Base-by-base conservation (phyloP, 2,329 filamentous ascomycete species). In the Fusarium nygamai region DNA sequence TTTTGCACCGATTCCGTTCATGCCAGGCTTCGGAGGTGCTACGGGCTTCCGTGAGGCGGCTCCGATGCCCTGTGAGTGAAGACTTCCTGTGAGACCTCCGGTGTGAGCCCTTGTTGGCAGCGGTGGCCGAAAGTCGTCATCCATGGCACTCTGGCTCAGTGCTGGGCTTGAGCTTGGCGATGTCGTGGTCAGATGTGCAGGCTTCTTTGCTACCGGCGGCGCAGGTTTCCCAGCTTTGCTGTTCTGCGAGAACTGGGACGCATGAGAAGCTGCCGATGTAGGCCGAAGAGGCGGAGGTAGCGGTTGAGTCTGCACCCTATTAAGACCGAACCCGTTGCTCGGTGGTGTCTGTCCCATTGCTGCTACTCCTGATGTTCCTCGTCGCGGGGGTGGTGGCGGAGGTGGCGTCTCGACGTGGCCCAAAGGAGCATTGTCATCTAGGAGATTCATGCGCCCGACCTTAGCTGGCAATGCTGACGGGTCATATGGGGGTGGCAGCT, bases 141-240 rank as follows among this genome's bases (percentile, higher is more conserved):
- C 74, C n/a, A 74, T 61, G n/a, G 62, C 54, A 31, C 59, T 70
- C 38, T 65, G 70, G 29, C 76, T 75, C 17, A 69, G 51, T 14
- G 56, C 66, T n/a, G 78, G 75, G 54, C 76, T 79, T 33, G 75
- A 67, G 24, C 61, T 63, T 4, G 78, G 80, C 6, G 80, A 79
- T 46, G 76, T 74, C 12, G 79, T 78, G 22, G 82, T 75, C 9
- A 91, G 84, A 72, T 90, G 88, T 6, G 88, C 85, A 3, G 91
- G 91, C 76, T 93, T 93, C 79, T 86, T 89, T 29, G 91, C 91
- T 57, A 93, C 85, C 2, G 88, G 88, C 10, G 88, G 90, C n/a
- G 87, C 82, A 16, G 82, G 78, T 71, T 87, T 88, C 20, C 79
- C 75, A 33, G 78, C 75, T 38, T 81, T 81, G 47, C 77, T 71